Base-by-base conservation (phyloP, 1,284 basidiomycete species). In the Cryptococcus amylolentus region DNA sequence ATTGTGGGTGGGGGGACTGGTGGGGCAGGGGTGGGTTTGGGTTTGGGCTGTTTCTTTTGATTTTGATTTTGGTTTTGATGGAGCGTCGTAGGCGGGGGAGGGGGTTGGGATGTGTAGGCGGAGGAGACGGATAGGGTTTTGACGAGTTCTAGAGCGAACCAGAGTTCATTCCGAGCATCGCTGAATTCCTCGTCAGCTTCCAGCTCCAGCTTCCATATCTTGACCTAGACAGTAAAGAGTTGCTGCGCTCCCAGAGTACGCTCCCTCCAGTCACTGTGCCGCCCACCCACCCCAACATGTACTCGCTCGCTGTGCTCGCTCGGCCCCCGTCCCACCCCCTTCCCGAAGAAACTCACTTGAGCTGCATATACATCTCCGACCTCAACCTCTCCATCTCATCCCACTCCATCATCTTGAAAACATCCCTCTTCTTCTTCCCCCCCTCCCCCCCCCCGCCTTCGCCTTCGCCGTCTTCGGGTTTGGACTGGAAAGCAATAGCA, bases 151-250 rank as follows among this genome's bases (percentile, higher is more conserved):
- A 73, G 59, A 4, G 66, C 63, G 44, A 64, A 73, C 71, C 71
- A 76, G n/a, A 76, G 60, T 59, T 76, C 72, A 48, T 75, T 73
- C 5, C 71, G 67, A 10, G 72, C 72, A 38, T 64, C 61, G 56
- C 72, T 74, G 46, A 23, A 4, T 12, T 1, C 18, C 23, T 14
- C 10, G 14, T 51, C 40, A 54, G 44, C 35, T 8, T n/a, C n/a
- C n/a, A n/a, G n/a, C n/a, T n/a, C n/a, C n/a, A n/a, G 50, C 14
- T 6, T 20, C 20, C 20, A 20, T 20, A 20, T 20, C 1, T 20
- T 20, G 20, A 20, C 20, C 20, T 20, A 20, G 20, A 20, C 20
- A 20, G 20, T 20, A 20, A 20, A 20, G 20, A 20, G 20, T 20
- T 2, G 20, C 20, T 20, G 1, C 20, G 20, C 20, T 40, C 39